Conservation (phyloP, 345 rosid genomes). For the Ceriops zippeliana region DNA sequence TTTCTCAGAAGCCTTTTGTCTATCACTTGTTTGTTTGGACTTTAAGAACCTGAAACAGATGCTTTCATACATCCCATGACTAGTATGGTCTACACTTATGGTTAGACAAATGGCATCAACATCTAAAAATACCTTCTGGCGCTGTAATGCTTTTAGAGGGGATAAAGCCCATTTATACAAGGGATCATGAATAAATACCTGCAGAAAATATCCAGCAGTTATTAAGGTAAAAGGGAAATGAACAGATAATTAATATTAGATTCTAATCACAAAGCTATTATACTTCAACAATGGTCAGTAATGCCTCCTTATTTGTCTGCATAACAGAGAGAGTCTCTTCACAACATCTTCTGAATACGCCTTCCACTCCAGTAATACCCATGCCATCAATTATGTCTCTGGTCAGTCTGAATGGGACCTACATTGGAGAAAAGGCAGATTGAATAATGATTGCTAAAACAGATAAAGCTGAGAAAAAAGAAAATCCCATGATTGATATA, state of each 20-base stretch:
- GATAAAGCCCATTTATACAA: constrained; percentile 97
- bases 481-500: constrained; percentile 12
- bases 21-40: too few species aligned
- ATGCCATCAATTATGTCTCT: constrained; percentile 92
- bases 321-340: constrained; percentile 92
- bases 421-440: constrained; percentile 16
- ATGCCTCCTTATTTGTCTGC: constrained; percentile 96
- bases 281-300: constrained; percentile 93
- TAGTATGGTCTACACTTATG: background rate
- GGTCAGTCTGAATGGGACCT: constrained; percentile 97
- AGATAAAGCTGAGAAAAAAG: constrained; percentile 13
- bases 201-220: constrained; percentile 28
- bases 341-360: constrained; percentile 91
- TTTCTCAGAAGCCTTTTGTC: too few species aligned
- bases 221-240: constrained; percentile 1
- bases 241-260: background rate
- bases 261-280: constrained; percentile 11
- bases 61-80: background rate
- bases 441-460: background rate
- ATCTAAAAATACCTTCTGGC: constrained; percentile 69
- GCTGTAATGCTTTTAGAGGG: constrained; percentile 96
- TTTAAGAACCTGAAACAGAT: background rate
- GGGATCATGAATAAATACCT: constrained; percentile 99
- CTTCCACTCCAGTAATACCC: constrained; percentile 99
- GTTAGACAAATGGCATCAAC: background rate